These are phyloP conservation scores for Porphyrellus sp. DNA, from an alignment of 1,284 basidiomycete genomes.

Conservation along the genomic window DNA sequence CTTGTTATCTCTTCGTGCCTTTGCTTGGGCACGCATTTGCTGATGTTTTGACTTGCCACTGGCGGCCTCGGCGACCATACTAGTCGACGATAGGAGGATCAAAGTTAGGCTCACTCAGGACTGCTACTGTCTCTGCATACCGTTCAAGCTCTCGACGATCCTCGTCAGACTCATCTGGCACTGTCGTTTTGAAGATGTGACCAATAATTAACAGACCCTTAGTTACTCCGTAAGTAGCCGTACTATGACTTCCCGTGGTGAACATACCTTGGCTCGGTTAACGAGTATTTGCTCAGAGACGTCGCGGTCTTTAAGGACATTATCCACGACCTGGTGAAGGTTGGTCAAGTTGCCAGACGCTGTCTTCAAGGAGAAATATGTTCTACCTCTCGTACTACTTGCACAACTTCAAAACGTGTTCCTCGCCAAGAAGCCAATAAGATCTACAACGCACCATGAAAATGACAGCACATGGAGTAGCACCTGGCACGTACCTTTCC, in stretches of 20 bases:
- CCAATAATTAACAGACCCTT: slow-evolving; percentile 82
- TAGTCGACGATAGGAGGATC: slow-evolving; percentile 26
- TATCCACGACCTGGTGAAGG: slow-evolving; percentile 62
- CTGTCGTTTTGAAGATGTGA: slow-evolving; percentile 79
- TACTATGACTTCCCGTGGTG: background rate
- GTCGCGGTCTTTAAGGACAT: slow-evolving; percentile 74
- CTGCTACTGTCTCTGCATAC: slow-evolving; percentile 37
- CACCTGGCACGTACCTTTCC: slow-evolving; percentile 60
- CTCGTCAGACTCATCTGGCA: slow-evolving; percentile 86
- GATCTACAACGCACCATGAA: slow-evolving; percentile 49
- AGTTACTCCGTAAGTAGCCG: slow-evolving; percentile 10
- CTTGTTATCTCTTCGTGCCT: slow-evolving; percentile 38
- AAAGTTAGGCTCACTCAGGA: slow-evolving; percentile 6
- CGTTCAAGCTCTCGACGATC: slow-evolving; percentile 90
- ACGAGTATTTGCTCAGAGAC: slow-evolving; percentile 68
- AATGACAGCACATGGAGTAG: background rate
- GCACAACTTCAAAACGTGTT: slow-evolving; percentile 87
- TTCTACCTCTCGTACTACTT: slow-evolving; percentile 70
- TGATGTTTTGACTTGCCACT: slow-evolving; percentile 60
- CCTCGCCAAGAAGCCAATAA: slow-evolving; percentile 95
- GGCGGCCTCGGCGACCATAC: slow-evolving; percentile 71
- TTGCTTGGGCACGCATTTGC: slow-evolving; percentile 40
- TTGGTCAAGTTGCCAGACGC: background rate
- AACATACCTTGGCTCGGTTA: slow-evolving; percentile 75
- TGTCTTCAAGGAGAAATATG: background rate